phyloP scores from a whole-genome alignment of 148 eudicot genomes.

The Bassia scoparia region DNA sequence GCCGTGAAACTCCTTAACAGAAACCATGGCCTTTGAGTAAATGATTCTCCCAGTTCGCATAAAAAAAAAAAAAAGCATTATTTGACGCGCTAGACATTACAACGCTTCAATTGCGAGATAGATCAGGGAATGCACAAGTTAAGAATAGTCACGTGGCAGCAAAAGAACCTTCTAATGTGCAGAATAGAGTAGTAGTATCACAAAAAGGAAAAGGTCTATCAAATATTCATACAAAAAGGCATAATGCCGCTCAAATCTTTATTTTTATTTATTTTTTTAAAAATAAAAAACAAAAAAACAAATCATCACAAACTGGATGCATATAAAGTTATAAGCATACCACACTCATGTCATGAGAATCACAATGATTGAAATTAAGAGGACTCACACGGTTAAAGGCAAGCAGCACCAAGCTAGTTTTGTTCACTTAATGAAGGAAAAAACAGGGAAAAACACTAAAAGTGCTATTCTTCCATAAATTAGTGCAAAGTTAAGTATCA shows the following conservation, averaged over 20 bases:
- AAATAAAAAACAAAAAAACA: too few species aligned
- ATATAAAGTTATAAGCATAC: background rate
- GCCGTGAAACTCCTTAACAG: constrained; percentile 80
- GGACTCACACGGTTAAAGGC: background rate
- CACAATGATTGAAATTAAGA: background rate
- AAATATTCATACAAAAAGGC: background rate
- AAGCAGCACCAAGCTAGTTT: background rate
- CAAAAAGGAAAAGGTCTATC: background rate
- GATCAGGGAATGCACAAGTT: background rate
- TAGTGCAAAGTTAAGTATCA: background rate
- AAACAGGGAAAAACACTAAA: background rate
- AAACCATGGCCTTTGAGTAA: constrained; percentile 85
- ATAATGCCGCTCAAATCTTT: background rate
- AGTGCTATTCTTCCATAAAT: too few species aligned
- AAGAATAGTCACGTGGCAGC: background rate
- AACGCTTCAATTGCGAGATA: too few species aligned
- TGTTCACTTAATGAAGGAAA: background rate
- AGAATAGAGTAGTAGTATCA: background rate
- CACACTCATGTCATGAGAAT: background rate
- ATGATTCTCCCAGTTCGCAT: constrained; percentile 85
- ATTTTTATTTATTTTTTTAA: background rate
- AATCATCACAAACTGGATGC: background rate
- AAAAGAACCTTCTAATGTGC: background rate
- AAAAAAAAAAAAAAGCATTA: too few species aligned
- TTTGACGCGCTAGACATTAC: constrained; percentile 4